phyloP scores from a whole-genome alignment of 441 rosid species.

The Corymbia citriodora region DNA sequence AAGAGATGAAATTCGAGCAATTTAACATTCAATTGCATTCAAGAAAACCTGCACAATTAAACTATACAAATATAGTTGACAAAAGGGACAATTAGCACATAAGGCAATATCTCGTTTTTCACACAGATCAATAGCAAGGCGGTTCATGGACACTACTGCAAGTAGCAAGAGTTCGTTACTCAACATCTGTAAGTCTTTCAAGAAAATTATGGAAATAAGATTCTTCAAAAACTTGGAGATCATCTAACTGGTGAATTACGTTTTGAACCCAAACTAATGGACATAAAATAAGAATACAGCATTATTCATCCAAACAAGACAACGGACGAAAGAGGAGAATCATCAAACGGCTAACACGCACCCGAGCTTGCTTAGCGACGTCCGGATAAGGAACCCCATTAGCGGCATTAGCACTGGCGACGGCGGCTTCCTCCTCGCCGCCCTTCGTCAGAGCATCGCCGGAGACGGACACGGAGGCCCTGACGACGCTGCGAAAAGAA shows the following conservation, averaged over 20 bases:
- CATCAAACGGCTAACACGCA: slow-evolving; percentile 18
- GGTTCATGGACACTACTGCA: neutral
- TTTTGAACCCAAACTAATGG: neutral
- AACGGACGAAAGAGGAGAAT: neutral
- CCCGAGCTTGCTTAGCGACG: slow-evolving; percentile 33
- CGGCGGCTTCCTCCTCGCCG: slow-evolving; percentile 20
- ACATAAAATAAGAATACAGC: neutral
- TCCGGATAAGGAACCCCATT: slow-evolving; percentile 21
- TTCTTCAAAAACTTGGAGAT: neutral
- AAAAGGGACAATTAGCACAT: neutral
- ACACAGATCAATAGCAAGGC: neutral
- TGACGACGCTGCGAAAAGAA: slow-evolving; percentile 13
- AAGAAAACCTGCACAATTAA: neutral
- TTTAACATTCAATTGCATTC: neutral
- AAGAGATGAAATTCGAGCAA: neutral
- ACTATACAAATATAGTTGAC: neutral
- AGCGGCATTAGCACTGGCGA: neutral
- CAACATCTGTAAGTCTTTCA: neutral
- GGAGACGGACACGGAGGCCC: slow-evolving; percentile 23
- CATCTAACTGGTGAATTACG: neutral
- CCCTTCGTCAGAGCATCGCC: slow-evolving; percentile 16
- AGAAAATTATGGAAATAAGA: neutral
- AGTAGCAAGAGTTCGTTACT: neutral
- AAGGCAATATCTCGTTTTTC: neutral
- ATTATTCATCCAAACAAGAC: neutral